Evolutionary conservation across 129 eudicot genomes (phyloP).

Genomic region (Escallonia herrerae): DNA sequence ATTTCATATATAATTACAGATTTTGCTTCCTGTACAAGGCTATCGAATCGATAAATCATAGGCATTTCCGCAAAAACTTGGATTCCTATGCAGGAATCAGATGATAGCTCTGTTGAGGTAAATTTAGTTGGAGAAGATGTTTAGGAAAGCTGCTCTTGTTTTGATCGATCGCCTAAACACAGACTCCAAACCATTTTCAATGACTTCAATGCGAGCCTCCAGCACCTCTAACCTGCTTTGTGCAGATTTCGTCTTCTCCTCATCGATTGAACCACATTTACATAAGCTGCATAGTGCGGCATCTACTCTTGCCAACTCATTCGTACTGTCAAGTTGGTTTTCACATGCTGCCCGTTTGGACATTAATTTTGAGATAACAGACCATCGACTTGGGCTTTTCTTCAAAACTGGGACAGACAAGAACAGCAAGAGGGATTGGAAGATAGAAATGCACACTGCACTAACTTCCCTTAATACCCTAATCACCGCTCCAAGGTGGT

Average conservation of each 20-base stretch:
- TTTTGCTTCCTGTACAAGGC: not conserved
- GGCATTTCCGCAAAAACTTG: too few relatives aligned
- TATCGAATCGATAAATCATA: not conserved
- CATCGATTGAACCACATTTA: slow-evolving; percentile 4
- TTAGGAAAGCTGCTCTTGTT: too few relatives aligned
- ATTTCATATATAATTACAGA: too few relatives aligned
- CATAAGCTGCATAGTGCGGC: not conserved
- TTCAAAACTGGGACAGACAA: slow-evolving; percentile 22
- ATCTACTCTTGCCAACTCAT: slow-evolving; percentile 8
- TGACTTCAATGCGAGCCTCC: too few relatives aligned
- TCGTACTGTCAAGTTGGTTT: slow-evolving; percentile 12
- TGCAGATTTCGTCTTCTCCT: too few relatives aligned
- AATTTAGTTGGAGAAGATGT: too few relatives aligned
- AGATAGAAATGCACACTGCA: slow-evolving; percentile 21
- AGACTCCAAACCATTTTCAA: too few relatives aligned
- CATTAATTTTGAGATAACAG: slow-evolving; percentile 33
- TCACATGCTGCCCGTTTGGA: slow-evolving; percentile 7
- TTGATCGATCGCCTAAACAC: too few relatives aligned
- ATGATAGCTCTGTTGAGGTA: too few relatives aligned
- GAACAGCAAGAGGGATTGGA: slow-evolving; percentile 28
- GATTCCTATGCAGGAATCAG: too few relatives aligned
- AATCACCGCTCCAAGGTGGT: slow-evolving; percentile 22
- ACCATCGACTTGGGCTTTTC: slow-evolving; percentile 28
- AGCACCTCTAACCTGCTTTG: too few relatives aligned
- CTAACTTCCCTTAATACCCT: slow-evolving; percentile 29